Evolutionary conservation across 2,329 filamentous ascomycete genomes (phyloP).

Genomic region (Didymella segeticola): DNA sequence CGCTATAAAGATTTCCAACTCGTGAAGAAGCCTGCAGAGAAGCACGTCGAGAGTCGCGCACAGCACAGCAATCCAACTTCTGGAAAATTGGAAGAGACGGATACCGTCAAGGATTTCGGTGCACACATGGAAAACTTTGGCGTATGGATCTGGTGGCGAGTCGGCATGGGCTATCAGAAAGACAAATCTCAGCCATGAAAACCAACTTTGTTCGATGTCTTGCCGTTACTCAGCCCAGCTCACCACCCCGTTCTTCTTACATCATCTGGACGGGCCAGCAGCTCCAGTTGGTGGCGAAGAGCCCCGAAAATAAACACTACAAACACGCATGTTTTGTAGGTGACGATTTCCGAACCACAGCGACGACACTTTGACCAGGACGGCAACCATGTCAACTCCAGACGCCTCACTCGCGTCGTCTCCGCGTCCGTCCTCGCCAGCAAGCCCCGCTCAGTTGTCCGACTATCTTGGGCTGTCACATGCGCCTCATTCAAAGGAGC

Average conservation of each 20-base stretch:
- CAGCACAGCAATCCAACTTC: slow-evolving; percentile 10
- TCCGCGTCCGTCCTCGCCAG: not conserved
- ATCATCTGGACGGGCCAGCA: not conserved
- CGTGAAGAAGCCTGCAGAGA: slow-evolving; percentile 58
- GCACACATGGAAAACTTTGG: slow-evolving; percentile 66
- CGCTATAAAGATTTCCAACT: slow-evolving; percentile 78
- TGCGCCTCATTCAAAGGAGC: slow-evolving; percentile 3
- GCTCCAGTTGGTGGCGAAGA: not conserved
- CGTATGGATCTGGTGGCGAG: slow-evolving; percentile 70
- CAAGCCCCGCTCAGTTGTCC: not conserved
- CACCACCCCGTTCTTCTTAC: not conserved
- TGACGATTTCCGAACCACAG: not conserved
- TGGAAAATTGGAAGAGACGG: slow-evolving; percentile 62
- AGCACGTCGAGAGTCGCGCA: slow-evolving; percentile 22
- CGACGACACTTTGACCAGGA: not conserved
- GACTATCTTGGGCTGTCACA: slow-evolving; percentile 19
- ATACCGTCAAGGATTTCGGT: slow-evolving; percentile 70
- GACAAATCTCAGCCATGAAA: slow-evolving; percentile 23
- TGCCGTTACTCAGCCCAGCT: not conserved
- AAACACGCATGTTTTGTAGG: not conserved
- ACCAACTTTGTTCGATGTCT: not conserved
- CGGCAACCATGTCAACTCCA: not conserved
- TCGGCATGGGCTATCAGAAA: slow-evolving; percentile 65
- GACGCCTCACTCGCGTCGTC: not conserved
- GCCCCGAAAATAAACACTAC: not conserved